Evolutionary conservation across 176 grass and related monocot genomes (phyloP), one percentile per base, ranked within the genome.

Genomic region (Oryza glaberrima): DNA sequence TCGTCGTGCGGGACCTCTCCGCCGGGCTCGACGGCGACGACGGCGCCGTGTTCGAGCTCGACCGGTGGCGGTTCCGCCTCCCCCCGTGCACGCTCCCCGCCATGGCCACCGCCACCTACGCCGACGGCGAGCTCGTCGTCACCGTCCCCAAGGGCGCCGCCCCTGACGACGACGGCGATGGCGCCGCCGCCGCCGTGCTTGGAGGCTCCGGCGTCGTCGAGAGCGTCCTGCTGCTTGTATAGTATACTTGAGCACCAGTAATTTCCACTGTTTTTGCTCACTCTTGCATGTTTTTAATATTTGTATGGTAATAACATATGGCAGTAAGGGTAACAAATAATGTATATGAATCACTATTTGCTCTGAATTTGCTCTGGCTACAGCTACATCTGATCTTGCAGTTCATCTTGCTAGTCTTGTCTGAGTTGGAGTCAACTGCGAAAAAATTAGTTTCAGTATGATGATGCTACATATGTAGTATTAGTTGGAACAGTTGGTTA

Each of bases 31-130:
- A 15, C 41, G 69, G 14, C 22, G 73, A 34, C 22, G 89, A 61
- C 36, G 76, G 82, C 9, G 40, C 89, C 38, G 89, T 76, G 9
- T 84, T 96, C 83, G 96, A 99, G 71, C 90, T 96, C 80, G 88
- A 99, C 46, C 88, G 91, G 43, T 99, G 93, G 96, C 90, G 93
- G 7, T 99, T 92, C 80, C 90, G 93, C 70, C 86, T 99, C 47
- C 96, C 93, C 38, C 88, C 90, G 43, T 92, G 90, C 85, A 99
- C 96, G 23, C 91, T 86, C 52, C 93, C 96, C 34, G 71, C 93
- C 54, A 77, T 95, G 83, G 93, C 96, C 77, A 96, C 93, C 32
- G 96, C 96, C 11, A 81, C 90, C 38, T 99, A 99, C 80, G 75
- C 82, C 22, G 84, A 90, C 65, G 96, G 96, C 58, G 90, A 94